phyloP scores from a whole-genome alignment of 306 rosid species.

The Malus sylvestris region DNA sequence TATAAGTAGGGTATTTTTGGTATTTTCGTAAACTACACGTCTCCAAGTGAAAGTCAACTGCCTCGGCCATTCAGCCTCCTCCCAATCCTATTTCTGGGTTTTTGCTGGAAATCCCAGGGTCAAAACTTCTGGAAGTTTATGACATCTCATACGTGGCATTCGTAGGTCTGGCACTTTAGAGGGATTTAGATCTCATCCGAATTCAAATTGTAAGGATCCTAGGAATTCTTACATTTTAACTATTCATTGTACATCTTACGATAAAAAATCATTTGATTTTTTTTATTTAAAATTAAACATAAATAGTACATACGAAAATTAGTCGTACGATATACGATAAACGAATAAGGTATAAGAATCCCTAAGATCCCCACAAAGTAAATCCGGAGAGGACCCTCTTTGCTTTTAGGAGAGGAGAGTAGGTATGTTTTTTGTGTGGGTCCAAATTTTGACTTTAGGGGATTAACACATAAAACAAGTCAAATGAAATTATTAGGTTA shows the following conservation, averaged over 20 bases:
- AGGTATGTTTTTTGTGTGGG: not conserved
- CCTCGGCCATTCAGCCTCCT: no score
- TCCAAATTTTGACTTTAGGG: not conserved
- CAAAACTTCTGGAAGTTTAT: not conserved
- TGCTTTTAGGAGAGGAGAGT: not conserved
- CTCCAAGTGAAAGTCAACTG: not conserved
- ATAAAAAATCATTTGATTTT: no score
- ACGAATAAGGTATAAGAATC: no score
- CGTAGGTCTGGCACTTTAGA: not conserved
- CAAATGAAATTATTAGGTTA: not conserved
- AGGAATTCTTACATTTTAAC: no score
- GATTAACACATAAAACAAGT: not conserved
- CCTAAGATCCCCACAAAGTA: no score
- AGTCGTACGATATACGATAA: no score
- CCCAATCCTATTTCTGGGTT: not conserved
- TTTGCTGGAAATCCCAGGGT: not conserved
- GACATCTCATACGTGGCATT: not conserved
- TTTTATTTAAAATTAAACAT: no score
- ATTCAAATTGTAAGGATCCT: no score
- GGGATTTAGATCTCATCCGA: no score
- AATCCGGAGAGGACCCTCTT: no score
- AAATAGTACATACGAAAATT: no score
- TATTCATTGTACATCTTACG: no score
- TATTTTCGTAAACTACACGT: not conserved
- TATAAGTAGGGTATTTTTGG: fast-evolving